A percentile compares a stretch with the other conserved stretches of the same genome.
Evolutionary conservation across 2,329 filamentous ascomycete species (phyloP).

Genomic region (Colletotrichum lentis): DNA sequence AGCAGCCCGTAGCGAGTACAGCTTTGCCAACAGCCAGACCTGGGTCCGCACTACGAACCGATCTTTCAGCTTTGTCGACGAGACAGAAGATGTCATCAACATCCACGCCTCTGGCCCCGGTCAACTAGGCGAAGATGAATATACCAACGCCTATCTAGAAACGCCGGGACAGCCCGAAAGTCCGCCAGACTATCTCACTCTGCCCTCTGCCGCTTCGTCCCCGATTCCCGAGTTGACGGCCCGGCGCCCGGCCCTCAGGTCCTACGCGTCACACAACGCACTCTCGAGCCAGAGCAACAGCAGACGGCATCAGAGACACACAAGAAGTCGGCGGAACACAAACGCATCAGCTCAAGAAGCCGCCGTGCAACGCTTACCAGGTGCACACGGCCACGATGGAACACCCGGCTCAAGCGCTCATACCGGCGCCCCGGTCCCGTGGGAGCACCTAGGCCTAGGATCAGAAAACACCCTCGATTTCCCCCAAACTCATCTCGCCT

Average conservation of each 20-base stretch:
- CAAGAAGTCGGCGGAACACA: constrained; percentile 1
- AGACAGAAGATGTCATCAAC: constrained; percentile 44
- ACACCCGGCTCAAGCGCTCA: constrained; percentile 14
- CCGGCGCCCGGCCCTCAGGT: background rate
- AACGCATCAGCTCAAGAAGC: constrained; percentile 2
- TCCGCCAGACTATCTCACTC: constrained; percentile 14
- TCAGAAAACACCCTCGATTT: constrained; percentile 9
- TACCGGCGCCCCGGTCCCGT: constrained; percentile 1
- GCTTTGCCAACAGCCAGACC: constrained; percentile 42
- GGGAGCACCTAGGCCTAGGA: constrained; percentile 13
- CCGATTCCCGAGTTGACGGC: constrained; percentile 1
- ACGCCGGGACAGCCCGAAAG: constrained; percentile 2
- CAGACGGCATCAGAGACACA: background rate
- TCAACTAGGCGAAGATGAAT: background rate
- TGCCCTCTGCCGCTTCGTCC: constrained; percentile 19
- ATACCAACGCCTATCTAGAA: background rate
- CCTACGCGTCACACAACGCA: background rate
- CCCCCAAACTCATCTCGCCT: constrained; percentile 3
- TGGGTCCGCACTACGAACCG: constrained; percentile 43
- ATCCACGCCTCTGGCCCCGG: constrained; percentile 39
- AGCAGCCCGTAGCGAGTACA: constrained; percentile 36
- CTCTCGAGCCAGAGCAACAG: background rate
- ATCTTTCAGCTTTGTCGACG: constrained; percentile 44
- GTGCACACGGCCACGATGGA: constrained; percentile 1
- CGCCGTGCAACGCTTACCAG: background rate